Evolutionary conservation across 2,329 filamentous ascomycete species (phyloP), one percentile per base, ranked within the genome.

Genomic region (Hirsutella thompsonii): DNA sequence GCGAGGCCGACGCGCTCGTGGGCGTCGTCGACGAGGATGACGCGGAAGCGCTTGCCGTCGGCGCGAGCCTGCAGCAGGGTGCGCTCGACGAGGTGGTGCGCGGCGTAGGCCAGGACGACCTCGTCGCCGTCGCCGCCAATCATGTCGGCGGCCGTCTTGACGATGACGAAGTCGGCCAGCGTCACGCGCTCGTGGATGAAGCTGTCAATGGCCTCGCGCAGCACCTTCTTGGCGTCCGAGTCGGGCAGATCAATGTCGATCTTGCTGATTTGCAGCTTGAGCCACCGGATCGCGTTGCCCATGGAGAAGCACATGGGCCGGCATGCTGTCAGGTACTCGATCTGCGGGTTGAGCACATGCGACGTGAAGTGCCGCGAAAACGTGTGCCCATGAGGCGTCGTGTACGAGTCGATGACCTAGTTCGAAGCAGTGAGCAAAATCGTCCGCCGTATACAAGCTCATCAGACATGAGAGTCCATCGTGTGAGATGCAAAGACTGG

Each of bases 221-320:
- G 74, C 20, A 79, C 69, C 42, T 79, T 73, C 64, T 94, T 95
- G 20, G 89, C 89, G 37, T 85, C 79, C 18, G 76, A 66, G 57
- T 98, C 90, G 23, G 85, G 79, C 2, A 82, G 76, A 51, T 89
- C 83, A 33, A 90, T 87, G 53, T 95, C 88, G 44, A 95, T 81
- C 51, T 87, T 87, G 53, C 86, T 83, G 56, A 98, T 90, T 54
- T 87, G 79, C 37, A 94, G 77, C 68, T 98, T 98, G 38, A 98
- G 73, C 72, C 88, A 90, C 41, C 92, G 79, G 56, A 98, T 94
- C 29, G 88, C 88, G 59, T 96, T 98, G 45, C 92, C 92, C 81
- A 96, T 94, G 46, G 86, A 87, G 62, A 94, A 92, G 49, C 86
- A 93, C 64, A 98, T 84, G 28, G 92, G 89, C n/a, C 92, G 81